A percentile compares a stretch with the other conserved stretches of the same genome.
These are phyloP conservation scores for Myxozyma udenii DNA, from an alignment of 805 yeast species.

Conservation along the genomic window DNA sequence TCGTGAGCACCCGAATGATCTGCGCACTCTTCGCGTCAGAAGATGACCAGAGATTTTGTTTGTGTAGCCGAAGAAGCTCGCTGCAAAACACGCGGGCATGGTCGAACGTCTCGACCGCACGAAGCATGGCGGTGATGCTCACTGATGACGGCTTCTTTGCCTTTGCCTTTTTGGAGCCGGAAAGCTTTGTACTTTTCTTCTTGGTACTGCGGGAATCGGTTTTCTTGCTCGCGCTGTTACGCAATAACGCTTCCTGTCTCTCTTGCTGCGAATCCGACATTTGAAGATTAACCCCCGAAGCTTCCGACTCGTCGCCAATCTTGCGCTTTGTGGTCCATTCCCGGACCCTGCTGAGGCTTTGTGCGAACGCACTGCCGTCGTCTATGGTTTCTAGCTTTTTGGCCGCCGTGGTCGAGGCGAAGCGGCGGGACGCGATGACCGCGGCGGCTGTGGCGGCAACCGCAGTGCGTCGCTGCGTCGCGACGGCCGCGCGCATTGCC, in stretches of 20 bases:
- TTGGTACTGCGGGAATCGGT: no score
- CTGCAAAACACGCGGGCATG: constrained; percentile 1
- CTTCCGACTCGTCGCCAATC: not conserved
- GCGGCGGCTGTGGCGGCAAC: no score
- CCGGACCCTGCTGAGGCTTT: no score
- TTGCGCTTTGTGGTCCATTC: no score
- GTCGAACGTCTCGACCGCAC: not conserved
- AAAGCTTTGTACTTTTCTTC: not conserved
- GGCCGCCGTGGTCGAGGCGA: no score
- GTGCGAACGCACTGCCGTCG: no score
- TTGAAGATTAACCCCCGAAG: not conserved
- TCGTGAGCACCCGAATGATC: constrained; percentile 6
- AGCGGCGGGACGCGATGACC: no score
- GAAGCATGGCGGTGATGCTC: constrained; percentile 4
- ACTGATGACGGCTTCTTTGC: constrained; percentile 5
- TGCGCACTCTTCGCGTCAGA: constrained; percentile 16
- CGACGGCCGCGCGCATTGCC: no score
- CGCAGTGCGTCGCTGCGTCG: no score
- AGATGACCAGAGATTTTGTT: not conserved
- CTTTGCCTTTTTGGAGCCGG: not conserved
- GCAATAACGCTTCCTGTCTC: not conserved
- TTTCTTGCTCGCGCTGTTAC: not conserved
- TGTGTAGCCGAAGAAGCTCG: constrained; percentile 5
- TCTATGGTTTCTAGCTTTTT: no score
- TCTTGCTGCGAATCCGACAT: not conserved